These are phyloP conservation scores for Pichia sp. DNA, from an alignment of 1,139 yeast genomes.

Conservation along the genomic window DNA sequence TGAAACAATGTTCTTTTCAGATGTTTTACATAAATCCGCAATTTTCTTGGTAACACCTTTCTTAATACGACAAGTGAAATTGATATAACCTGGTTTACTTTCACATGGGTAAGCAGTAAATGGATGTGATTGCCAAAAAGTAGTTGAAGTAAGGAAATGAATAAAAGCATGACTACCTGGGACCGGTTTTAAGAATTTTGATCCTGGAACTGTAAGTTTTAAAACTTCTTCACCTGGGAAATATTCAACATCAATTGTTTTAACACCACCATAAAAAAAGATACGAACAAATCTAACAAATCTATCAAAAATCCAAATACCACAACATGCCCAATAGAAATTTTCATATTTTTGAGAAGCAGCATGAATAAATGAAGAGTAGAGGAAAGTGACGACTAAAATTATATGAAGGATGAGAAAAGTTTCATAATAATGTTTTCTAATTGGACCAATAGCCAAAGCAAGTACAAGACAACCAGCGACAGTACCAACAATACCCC, in stretches of 20 bases:
- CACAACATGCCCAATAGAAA: conserved; percentile 48
- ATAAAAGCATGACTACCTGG: conserved; percentile 55
- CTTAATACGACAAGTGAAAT: conserved; percentile 38
- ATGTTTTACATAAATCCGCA: conserved; percentile 9
- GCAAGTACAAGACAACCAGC: conserved; percentile 37
- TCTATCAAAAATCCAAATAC: conserved; percentile 62
- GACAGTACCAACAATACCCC: conserved; percentile 51
- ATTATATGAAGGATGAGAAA: conserved; percentile 56
- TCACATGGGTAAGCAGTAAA: conserved; percentile 32
- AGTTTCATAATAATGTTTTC: conserved; percentile 56
- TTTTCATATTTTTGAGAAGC: conserved; percentile 39
- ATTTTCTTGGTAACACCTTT: conserved; percentile 35
- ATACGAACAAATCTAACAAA: conserved; percentile 46
- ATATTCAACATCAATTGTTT: conserved; percentile 43
- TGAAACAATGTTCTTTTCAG: conserved; percentile 1
- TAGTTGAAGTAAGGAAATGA: conserved; percentile 35
- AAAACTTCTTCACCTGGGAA: conserved; percentile 34
- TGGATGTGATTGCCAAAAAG: conserved; percentile 41
- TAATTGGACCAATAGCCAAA: conserved; percentile 45
- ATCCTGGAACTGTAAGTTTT: conserved; percentile 35
- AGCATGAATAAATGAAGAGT: conserved; percentile 58
- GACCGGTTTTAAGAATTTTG: conserved; percentile 28
- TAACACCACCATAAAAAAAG: conserved; percentile 47
- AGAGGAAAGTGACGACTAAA: conserved; percentile 50
- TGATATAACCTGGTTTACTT: conserved; percentile 22